A percentile compares a stretch with the other conserved stretches of the same genome.
Evolutionary conservation across 2,329 filamentous ascomycete species (phyloP).

Genomic region (Cladosporium velox): DNA sequence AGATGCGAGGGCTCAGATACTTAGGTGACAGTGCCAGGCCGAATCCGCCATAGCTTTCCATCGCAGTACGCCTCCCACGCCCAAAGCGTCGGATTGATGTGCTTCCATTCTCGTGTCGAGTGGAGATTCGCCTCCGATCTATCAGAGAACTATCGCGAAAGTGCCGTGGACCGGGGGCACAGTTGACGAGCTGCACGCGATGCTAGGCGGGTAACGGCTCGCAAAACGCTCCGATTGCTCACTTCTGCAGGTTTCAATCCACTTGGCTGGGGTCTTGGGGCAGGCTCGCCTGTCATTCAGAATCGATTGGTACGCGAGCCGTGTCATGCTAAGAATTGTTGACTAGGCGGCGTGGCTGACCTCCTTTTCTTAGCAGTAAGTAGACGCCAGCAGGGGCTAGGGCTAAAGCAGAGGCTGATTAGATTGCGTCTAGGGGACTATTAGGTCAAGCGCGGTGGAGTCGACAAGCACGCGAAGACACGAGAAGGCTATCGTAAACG

Average conservation of each 20-base stretch:
- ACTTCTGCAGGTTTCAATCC: conserved; percentile 9
- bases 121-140: conserved; percentile 9
- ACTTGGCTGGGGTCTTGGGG: not conserved
- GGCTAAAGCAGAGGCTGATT: not conserved
- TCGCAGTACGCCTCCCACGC: conserved; percentile 5
- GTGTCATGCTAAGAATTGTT: conserved; percentile 11
- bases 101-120: conserved; percentile 12
- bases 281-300: conserved; percentile 11
- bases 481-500: conserved; percentile 15
- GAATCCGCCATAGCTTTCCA: conserved; percentile 7
- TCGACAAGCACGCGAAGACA: conserved; percentile 16
- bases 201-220: not conserved
- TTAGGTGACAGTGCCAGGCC: conserved; percentile 2
- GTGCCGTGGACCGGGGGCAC: conserved; percentile 13
- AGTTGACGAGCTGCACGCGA: conserved; percentile 8
- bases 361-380: conserved; percentile 18
- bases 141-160: conserved; percentile 9
- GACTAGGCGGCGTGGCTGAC: conserved; percentile 4
- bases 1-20: conserved; percentile 10
- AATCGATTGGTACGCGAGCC: conserved; percentile 18
- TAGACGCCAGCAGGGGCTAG: not conserved
- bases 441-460: conserved; percentile 17
- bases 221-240: not conserved
- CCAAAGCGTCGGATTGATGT: conserved; percentile 17
- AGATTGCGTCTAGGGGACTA: conserved; percentile 5